phyloP scores from a whole-genome alignment of 139 green algal genomes.

The Raphidocelis subcapitata region DNA sequence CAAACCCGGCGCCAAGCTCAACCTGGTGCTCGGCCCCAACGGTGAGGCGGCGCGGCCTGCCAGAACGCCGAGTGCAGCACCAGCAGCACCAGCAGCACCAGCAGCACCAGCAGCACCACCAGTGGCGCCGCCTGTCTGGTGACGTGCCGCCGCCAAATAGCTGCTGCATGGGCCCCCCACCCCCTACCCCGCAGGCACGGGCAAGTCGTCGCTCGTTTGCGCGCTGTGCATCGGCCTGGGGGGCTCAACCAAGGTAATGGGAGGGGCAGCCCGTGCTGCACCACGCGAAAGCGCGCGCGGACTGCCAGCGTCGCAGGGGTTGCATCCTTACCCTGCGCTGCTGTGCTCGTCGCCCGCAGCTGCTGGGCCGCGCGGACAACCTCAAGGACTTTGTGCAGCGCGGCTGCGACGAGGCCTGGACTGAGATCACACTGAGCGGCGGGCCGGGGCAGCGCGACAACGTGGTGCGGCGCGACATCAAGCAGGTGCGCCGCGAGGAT shows the following conservation, averaged over 20 bases:
- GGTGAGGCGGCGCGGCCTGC: slow-evolving; percentile 57
- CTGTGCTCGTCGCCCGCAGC: slow-evolving; percentile 33
- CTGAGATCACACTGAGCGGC: slow-evolving; percentile 71
- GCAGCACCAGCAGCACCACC: too few species aligned
- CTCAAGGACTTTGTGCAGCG: slow-evolving; percentile 77
- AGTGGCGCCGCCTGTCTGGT: too few species aligned
- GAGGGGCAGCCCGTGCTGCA: too few species aligned
- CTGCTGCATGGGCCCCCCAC: too few species aligned
- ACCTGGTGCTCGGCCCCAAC: slow-evolving; percentile 95
- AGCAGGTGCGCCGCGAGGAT: background rate
- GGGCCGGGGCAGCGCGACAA: slow-evolving; percentile 29
- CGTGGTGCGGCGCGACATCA: slow-evolving; percentile 41
- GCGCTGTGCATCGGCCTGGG: slow-evolving; percentile 87
- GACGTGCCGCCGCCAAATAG: too few species aligned
- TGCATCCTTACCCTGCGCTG: background rate
- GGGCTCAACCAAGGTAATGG: slow-evolving; percentile 52
- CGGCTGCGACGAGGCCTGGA: slow-evolving; percentile 50
- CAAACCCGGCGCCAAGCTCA: slow-evolving; percentile 76
- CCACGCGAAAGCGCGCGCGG: background rate
- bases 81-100: too few species aligned
- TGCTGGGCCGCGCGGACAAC: slow-evolving; percentile 80
- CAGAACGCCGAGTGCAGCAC: too few species aligned
- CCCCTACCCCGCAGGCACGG: slow-evolving; percentile 81
- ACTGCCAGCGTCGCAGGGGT: background rate
- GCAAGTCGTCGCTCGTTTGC: slow-evolving; percentile 94